Conservation (phyloP, 2,329 filamentous ascomycete species). For the Botrytis galanthina region DNA sequence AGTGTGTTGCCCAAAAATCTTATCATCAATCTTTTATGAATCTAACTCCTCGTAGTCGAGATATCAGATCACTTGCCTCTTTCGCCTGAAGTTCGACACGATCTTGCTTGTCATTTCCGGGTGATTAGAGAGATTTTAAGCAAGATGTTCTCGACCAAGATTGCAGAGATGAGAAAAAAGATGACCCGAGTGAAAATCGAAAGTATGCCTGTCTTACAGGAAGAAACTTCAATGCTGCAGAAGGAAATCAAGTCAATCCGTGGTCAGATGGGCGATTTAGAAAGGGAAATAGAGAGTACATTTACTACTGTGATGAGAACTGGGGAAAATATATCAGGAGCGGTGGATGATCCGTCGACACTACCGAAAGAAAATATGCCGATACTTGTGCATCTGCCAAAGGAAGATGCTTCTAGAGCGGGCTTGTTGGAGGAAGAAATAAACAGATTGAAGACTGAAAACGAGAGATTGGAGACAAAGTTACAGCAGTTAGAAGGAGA, state of each 20-base stretch:
- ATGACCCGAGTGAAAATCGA: background rate
- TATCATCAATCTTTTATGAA: background rate
- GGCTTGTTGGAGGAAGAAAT: background rate
- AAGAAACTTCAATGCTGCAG: background rate
- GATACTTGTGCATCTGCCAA: background rate
- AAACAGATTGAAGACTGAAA: background rate
- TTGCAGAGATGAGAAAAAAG: background rate
- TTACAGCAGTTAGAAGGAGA: background rate
- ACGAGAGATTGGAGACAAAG: background rate
- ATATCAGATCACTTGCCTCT: background rate
- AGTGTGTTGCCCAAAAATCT: background rate
- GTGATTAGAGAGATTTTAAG: background rate
- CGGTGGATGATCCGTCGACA: background rate
- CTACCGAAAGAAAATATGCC: background rate
- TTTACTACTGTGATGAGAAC: background rate
- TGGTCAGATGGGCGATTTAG: background rate
- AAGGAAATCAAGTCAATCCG: background rate
- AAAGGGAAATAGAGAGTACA: background rate
- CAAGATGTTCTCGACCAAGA: background rate
- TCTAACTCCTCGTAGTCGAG: background rate
- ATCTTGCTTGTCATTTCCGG: background rate
- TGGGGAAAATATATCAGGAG: background rate
- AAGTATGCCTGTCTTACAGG: background rate
- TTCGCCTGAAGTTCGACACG: background rate
- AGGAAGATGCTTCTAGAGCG: fast-evolving